These are phyloP conservation scores for sunflower (Helianthus annuus) DNA, from an alignment of 129 eudicot species.

Conservation along the genomic window HanXRQr2.0-SUNRISE NC_035445.2:161839833-161840332, in stretches of 20 bases:
- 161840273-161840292: conserved; percentile 6
- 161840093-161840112: conserved; percentile 5
- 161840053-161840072: not conserved
- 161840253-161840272: conserved; percentile 42
- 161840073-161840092: conserved; percentile 12
- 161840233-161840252: conserved; percentile 3
- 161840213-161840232: conserved; percentile 17
- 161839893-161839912: not conserved
- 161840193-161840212: conserved; percentile 4
- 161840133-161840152: not conserved
- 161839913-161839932: conserved; percentile 14
- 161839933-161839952: conserved; percentile 35
- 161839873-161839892: not conserved
- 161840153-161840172: not conserved
- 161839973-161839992: conserved; percentile 15
- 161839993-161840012: conserved; percentile 8
- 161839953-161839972: conserved; percentile 28
- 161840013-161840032: not conserved
- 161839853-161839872: too few relatives aligned
- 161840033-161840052: conserved; percentile 23
- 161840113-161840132: conserved; percentile 20
- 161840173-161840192: not conserved
- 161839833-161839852: too few relatives aligned
- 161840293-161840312: conserved; percentile 67
- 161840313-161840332: conserved; percentile 57